Evolutionary conservation across 352 stramenopile genomes (phyloP).

Genomic region (Thalassiosira delicatula): DNA sequence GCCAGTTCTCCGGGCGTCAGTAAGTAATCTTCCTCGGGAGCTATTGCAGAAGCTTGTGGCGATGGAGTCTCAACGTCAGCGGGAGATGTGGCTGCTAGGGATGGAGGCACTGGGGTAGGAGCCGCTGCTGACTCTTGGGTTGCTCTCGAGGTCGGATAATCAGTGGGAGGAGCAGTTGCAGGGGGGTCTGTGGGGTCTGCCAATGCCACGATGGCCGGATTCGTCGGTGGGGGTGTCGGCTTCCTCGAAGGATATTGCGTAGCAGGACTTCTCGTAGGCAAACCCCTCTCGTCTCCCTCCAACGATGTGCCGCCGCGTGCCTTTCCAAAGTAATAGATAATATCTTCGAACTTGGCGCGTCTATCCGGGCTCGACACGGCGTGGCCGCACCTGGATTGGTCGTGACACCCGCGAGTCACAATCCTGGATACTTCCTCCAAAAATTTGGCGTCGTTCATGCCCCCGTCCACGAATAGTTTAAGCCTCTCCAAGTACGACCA

Average conservation of each 20-base stretch:
- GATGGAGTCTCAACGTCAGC: neutral
- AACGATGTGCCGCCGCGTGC: slow-evolving; percentile 18
- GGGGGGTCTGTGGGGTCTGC: slow-evolving; percentile 2
- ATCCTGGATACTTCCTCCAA: slow-evolving; percentile 51
- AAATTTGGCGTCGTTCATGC: slow-evolving; percentile 28
- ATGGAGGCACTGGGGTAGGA: neutral
- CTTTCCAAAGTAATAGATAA: slow-evolving; percentile 44
- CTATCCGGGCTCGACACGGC: slow-evolving; percentile 36
- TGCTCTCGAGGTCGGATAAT: neutral
- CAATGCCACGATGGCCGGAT: neutral
- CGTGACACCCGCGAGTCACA: slow-evolving; percentile 42
- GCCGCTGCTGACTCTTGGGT: neutral
- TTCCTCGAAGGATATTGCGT: neutral
- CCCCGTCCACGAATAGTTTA: slow-evolving; percentile 42
- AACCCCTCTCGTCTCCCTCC: slow-evolving; percentile 1
- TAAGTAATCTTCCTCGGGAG: slow-evolving; percentile 12
- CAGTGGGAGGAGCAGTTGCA: neutral
- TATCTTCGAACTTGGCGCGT: slow-evolving; percentile 39
- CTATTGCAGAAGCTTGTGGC: slow-evolving; percentile 4
- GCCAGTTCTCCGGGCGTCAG: slow-evolving; percentile 38
- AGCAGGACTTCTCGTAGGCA: neutral
- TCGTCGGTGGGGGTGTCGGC: slow-evolving; percentile 12
- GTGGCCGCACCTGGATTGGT: slow-evolving; percentile 40
- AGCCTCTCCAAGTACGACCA: slow-evolving; percentile 50
- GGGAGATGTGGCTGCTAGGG: neutral